Conservation (phyloP, 106 monocot species). For the Apostasia ramifera region DNA sequence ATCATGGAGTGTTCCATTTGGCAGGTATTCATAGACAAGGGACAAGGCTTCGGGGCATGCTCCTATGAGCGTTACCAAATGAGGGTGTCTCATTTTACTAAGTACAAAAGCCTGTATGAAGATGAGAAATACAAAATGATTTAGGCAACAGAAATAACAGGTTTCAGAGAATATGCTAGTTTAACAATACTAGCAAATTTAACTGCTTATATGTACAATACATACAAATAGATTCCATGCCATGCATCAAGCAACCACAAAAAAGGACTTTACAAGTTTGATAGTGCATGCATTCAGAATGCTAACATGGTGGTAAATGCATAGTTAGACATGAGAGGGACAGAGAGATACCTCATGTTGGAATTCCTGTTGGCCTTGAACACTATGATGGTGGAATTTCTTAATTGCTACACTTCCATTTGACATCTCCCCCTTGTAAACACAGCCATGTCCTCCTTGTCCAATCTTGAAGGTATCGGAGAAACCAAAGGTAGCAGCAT, state of each 20-base stretch:
- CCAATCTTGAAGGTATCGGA: slow-evolving; percentile 76
- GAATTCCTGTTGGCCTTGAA: slow-evolving; percentile 48
- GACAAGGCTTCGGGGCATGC: slow-evolving; percentile 61
- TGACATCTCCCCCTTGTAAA: slow-evolving; percentile 76
- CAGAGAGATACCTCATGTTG: slow-evolving; percentile 45
- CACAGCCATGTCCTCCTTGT: slow-evolving; percentile 38
- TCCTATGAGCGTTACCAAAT: slow-evolving; percentile 57
- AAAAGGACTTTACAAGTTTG: too few species aligned
- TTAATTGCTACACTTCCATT: slow-evolving; percentile 59
- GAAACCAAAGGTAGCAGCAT: slow-evolving; percentile 73
- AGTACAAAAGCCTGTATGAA: slow-evolving; percentile 46
- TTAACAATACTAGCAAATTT: too few species aligned
- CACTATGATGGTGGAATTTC: slow-evolving; percentile 43
- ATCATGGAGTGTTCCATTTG: slow-evolving; percentile 68
- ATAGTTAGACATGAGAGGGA: neutral
- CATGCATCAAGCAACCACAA: too few species aligned
- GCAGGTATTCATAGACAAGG: slow-evolving; percentile 64
- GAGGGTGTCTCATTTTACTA: slow-evolving; percentile 66
- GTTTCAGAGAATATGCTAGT: too few species aligned
- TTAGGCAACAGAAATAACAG: too few species aligned
- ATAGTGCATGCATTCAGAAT: too few species aligned
- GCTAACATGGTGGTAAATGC: neutral
- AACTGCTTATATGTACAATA: too few species aligned
- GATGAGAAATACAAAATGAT: neutral
- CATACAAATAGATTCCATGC: too few species aligned